Evolutionary conservation across 2,329 filamentous ascomycete genomes (phyloP), one percentile per base, ranked within the genome.

Genomic region (Cladobotryum protrusum): DNA sequence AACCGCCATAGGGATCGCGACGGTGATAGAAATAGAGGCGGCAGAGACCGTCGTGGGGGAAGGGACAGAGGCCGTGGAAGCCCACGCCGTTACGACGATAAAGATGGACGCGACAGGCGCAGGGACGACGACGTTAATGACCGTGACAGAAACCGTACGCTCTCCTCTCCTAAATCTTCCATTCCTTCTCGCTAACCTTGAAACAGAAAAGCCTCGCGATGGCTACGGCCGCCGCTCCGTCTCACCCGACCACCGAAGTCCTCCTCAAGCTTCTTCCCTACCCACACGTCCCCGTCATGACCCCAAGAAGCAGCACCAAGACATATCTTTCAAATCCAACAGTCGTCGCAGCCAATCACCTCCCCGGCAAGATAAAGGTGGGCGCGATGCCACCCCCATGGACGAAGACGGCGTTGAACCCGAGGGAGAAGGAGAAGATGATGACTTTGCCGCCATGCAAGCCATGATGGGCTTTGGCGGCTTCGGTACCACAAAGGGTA

Each of bases 401-500:
- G 61, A 63, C 8, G 63, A 67, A 18, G 64, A 67, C 12, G 64
- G 64, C 49, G 64, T 60, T 4, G 67, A 62, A 6, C 57, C 57
- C 12, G 58, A 66, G 43, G 63, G 59, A 33, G 72, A 77, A 14
- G 77, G 24, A 29, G 37, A 77, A 49, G 86, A 91, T 54, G 83
- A 85, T 54, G 82, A 84, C 46, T 74, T 86, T 63, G 81, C 78
- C 49, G 80, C 81, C 52, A 92, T 97, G 86, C 77, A 83, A 59
- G 83, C 85, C 45, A 82, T 91, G 73, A 91, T 99, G 87, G 93
- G 93, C 2, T 96, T 99, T 63, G 83, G 83, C 15, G 81, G 79
- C 1, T 99, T 97, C 69, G 85, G 83, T 51, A 84, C 82, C 19
- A 97, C 93, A 17, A 95, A 97, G 69, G 83, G 87, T 53, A 89